Percentiles rank a stretch among this genome's conserved stretches.
Evolutionary conservation across 805 yeast genomes (phyloP).

Genomic region (Pichia eremophila): DNA sequence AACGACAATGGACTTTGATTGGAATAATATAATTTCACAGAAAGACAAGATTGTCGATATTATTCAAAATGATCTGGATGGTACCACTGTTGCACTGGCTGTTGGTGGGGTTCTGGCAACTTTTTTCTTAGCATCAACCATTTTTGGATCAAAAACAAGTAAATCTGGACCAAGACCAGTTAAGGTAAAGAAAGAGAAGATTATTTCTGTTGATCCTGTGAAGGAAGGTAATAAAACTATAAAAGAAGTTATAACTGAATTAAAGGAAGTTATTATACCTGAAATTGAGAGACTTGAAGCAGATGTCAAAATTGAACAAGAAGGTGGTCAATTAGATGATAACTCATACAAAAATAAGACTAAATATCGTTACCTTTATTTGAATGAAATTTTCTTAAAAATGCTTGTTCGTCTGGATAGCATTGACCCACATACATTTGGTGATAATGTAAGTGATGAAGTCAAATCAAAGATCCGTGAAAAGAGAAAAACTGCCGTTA

Average conservation of each 20-base stretch:
- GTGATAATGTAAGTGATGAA: conserved; percentile 27
- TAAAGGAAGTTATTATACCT: background rate
- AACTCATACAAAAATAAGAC: conserved; percentile 20
- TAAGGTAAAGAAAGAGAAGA: conserved; percentile 7
- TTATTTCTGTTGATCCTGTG: conserved; percentile 15
- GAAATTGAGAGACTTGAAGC: conserved; percentile 2
- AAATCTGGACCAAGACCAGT: conserved; percentile 6
- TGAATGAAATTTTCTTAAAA: conserved; percentile 60
- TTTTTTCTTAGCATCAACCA: too few relatives aligned
- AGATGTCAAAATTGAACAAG: background rate
- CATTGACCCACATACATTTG: conserved; percentile 31
- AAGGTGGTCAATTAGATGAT: background rate
- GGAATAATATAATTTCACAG: too few relatives aligned
- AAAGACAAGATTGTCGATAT: too few relatives aligned
- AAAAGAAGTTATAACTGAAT: background rate
- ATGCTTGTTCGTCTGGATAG: conserved; percentile 59
- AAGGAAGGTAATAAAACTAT: conserved; percentile 12
- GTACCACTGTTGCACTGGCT: background rate
- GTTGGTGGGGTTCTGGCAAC: background rate
- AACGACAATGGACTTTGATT: too few relatives aligned
- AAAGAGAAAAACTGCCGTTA: conserved; percentile 47
- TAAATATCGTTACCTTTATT: conserved; percentile 43
- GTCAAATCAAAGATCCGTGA: conserved; percentile 34
- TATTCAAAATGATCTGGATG: too few relatives aligned
- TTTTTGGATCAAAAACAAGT: background rate